Base-by-base conservation (phyloP, 179 eudicot genomes). In the Silene coronaria region DNA sequence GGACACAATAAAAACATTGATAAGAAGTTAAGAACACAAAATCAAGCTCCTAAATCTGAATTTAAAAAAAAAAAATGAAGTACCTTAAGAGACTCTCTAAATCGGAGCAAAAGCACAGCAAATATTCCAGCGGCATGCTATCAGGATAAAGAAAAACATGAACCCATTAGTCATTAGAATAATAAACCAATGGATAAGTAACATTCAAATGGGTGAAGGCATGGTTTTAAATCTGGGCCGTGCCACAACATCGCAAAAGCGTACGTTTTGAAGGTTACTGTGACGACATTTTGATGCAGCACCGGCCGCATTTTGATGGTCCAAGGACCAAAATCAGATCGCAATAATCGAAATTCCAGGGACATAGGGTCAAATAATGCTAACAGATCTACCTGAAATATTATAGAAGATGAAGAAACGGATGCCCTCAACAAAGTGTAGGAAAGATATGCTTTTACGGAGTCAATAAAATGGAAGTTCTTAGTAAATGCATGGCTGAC, bases 121-220 rank as follows among this genome's bases (percentile, higher is more conserved):
- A 95, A 95, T 75, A 92, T 95, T 88, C 97, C 97, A 34, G 97
- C 88, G 71, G 97, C 94, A 81, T 90, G 87, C 99, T 95, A 90
- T 61, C 63, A 80, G 30, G 67, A 67, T 71, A 82, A 72, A 75
- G 64, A 65, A 23, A 61, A 71, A 57, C 22, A 34, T 1, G 21
- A 23, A 27, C 34, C 27, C 8, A 46, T 8, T 28, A 24, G 36
- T 26, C 16, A 26, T 71, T 24, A 71, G 75, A 57, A 55, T 30
- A 71, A 71, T 14, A 73, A 30, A 26, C 17, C 2, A 55, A 19
- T 68, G 64, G 19, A 71, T 6, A 55, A 55, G 22, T 53, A 55
- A 55, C 59, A 55, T n/a, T 16, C 21, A 55, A 55, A 55, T 55
- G 59, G 22, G 13, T 22, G 9, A 17, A 55, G 59, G 59, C 19